phyloP scores from a whole-genome alignment of 2,329 filamentous ascomycete genomes.

The Onygenales sp. region DNA sequence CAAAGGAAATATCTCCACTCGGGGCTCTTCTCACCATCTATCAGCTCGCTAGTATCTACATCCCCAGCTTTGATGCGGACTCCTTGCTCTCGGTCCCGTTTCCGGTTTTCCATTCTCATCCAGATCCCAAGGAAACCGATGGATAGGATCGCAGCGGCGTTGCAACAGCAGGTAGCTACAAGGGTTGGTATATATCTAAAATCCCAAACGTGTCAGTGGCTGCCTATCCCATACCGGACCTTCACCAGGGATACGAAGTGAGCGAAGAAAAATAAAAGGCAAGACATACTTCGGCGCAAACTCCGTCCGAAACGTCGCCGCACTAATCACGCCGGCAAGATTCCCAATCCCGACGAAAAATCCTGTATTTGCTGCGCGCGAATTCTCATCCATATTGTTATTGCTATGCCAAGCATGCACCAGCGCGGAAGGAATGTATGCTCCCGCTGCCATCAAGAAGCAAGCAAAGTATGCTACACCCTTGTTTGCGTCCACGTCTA shows the following conservation, averaged over 20 bases:
- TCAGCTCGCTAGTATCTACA: neutral
- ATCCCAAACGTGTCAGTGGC: neutral
- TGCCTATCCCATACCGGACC: neutral
- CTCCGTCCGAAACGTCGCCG: neutral
- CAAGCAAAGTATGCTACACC: neutral
- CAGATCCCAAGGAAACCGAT: neutral
- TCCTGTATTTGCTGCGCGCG: neutral
- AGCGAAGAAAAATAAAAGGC: neutral
- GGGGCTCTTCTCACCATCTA: neutral
- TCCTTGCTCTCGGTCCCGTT: neutral
- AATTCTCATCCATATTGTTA: neutral
- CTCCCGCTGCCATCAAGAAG: neutral
- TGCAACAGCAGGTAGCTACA: neutral
- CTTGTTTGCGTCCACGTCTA: neutral
- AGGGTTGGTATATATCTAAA: neutral
- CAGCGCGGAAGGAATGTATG: neutral
- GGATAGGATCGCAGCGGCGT: neutral
- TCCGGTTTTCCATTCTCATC: neutral
- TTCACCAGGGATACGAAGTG: neutral
- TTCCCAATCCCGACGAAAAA: neutral
- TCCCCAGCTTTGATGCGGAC: neutral
- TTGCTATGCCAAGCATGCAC: neutral
- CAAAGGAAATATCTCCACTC: neutral
- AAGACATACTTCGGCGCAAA: neutral
- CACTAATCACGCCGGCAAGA: neutral